phyloP scores from a whole-genome alignment of 2,329 filamentous ascomycete genomes.

The Colletotrichum sp. region DNA sequence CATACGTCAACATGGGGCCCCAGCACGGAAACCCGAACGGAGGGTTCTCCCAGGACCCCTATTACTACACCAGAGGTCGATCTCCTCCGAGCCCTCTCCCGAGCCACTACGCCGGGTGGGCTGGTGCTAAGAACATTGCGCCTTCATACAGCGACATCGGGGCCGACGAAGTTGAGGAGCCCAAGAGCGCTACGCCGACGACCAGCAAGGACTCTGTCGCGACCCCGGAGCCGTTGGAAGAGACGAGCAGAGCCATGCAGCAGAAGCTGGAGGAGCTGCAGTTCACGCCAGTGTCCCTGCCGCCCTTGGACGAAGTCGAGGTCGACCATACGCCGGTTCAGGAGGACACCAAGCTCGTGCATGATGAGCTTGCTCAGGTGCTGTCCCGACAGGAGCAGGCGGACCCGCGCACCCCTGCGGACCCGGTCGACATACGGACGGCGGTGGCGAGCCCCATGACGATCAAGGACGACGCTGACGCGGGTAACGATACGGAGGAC shows the following conservation, averaged over 20 bases:
- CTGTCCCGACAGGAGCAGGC: neutral
- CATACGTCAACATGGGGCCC: conserved; percentile 39
- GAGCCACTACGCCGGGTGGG: conserved; percentile 46
- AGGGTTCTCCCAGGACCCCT: conserved; percentile 44
- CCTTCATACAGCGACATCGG: conserved; percentile 43
- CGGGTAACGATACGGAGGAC: neutral
- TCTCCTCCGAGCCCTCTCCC: conserved; percentile 59
- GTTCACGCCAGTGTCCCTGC: conserved; percentile 3
- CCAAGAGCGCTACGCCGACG: conserved; percentile 19
- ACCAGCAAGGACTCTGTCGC: conserved; percentile 12
- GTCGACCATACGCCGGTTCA: neutral
- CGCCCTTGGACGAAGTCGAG: neutral
- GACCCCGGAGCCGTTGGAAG: conserved; percentile 6
- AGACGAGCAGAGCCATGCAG: neutral
- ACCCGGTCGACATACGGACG: neutral
- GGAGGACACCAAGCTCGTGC: neutral
- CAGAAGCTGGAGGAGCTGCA: conserved; percentile 15
- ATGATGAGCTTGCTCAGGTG: neutral
- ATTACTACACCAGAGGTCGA: conserved; percentile 55
- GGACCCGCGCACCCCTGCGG: neutral
- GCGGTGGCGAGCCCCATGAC: neutral
- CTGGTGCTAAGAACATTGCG: conserved; percentile 41
- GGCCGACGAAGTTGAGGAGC: conserved; percentile 22
- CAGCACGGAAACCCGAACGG: conserved; percentile 39
- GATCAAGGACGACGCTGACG: neutral